Evolutionary conservation across 805 yeast genomes (phyloP), one percentile per base, ranked within the genome.

Genomic region (Starmerella gropengiesseri): DNA sequence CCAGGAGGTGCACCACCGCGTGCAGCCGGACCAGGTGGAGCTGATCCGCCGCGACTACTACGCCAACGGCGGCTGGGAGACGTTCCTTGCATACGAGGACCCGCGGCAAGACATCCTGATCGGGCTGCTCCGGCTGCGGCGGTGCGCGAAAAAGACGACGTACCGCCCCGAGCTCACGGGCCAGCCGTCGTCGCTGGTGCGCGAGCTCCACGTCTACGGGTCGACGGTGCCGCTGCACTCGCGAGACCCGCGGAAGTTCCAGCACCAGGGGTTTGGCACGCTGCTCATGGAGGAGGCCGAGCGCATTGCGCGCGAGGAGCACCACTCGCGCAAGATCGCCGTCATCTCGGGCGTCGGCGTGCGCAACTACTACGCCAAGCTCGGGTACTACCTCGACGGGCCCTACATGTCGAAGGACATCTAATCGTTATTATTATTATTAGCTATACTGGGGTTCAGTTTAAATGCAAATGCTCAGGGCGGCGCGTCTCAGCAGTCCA

Each of bases 211-310:
- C 56, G 98, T 91, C 23, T 91, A 91, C 57, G 98, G 98, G 12
- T 82, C 94, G 4, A 98, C 87, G 16, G 98, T 91, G 17, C 97
- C 98, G 3, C 65, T 91, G 45, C 98, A 91, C 61, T 81, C 93
- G 3, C 73, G 97, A 53, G 98, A 91, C 63, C 98, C 98, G 35
- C 74, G 95, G 57, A 91, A 91, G 63, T 91, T 91, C 69, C 98
- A 91, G 66, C 98, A 91, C 67, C 98, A 91, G 69, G 98, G 98
- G 17, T 91, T 89, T 60, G 98, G 98, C 50, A 89, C 98, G 5
- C 69, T 91, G 55, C 65, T 91, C 40, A 91, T 91, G 98, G 97
- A 91, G 63, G 98, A 91, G 63, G 98, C 98, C 3, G 97, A 85
- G 56, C 73, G 95, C 51, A 91, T 91, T 47, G 91, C 98, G 1